A percentile compares a stretch with the other conserved stretches of the same genome.
These are phyloP conservation scores for Globisporangium heterothallicum DNA, from an alignment of 352 stramenopile genomes.

Conservation along the genomic window DNA sequence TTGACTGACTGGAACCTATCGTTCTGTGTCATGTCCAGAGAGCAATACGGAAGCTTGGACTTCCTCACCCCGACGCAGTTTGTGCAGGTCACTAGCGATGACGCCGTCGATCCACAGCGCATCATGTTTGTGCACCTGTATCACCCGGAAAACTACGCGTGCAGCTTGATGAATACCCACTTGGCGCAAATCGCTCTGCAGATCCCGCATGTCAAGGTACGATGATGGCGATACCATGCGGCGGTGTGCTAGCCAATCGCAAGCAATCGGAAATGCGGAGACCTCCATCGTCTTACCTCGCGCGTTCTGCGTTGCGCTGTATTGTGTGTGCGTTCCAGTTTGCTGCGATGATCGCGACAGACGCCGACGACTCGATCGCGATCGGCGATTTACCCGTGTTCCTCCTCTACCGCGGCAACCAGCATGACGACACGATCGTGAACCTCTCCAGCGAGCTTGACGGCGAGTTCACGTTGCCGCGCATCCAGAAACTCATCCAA, in stretches of 20 bases:
- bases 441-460: slow-evolving; percentile 48
- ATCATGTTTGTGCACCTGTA: slow-evolving; percentile 59
- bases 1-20: neutral
- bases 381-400: slow-evolving; percentile 60
- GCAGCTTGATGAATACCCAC: slow-evolving; percentile 59
- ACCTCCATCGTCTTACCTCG: too few relatives aligned
- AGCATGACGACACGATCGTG: slow-evolving; percentile 57
- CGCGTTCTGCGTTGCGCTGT: too few relatives aligned
- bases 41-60: slow-evolving; percentile 47
- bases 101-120: slow-evolving; percentile 12
- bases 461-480: slow-evolving; percentile 59
- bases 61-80: slow-evolving; percentile 54
- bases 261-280: too few relatives aligned
- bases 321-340: slow-evolving; percentile 31
- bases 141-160: slow-evolving; percentile 69
- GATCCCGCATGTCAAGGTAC: slow-evolving; percentile 61
- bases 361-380: slow-evolving; percentile 67
- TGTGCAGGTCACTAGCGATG: slow-evolving; percentile 35
- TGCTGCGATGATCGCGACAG: slow-evolving; percentile 45
- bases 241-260: too few relatives aligned
- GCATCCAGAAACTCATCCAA: slow-evolving; percentile 30
- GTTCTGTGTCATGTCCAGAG: slow-evolving; percentile 16
- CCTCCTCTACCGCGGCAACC: slow-evolving; percentile 48
- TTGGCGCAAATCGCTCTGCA: slow-evolving; percentile 46
- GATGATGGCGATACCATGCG: too few relatives aligned